Conservation (phyloP, 192 early-diverging fungal species). For the Coemansia sp. region DNA sequence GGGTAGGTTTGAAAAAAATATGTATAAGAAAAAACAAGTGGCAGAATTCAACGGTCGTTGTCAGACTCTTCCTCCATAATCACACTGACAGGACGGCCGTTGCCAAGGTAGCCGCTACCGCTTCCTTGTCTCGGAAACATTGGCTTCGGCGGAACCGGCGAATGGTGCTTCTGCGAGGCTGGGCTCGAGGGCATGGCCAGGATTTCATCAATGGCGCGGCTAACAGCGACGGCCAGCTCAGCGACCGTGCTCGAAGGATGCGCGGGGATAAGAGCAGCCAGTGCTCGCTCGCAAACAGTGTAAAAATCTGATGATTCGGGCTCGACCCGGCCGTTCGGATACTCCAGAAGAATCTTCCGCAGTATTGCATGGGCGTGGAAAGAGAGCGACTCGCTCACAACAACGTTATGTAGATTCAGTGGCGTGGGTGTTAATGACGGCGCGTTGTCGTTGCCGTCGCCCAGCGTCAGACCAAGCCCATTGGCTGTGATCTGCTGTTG, state of each 20-base stretch:
- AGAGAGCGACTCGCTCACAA: slow-evolving; percentile 18
- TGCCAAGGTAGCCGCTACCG: slow-evolving; percentile 14
- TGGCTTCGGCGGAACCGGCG: not conserved
- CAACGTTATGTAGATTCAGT: slow-evolving; percentile 6
- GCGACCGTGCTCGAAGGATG: slow-evolving; percentile 28
- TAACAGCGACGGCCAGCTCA: slow-evolving; percentile 46
- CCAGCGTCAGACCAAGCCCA: slow-evolving; percentile 6
- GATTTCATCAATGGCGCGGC: slow-evolving; percentile 26
- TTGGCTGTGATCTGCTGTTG: not conserved
- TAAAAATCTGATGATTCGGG: slow-evolving; percentile 48
- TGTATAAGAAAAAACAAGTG: not conserved
- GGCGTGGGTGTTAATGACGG: not conserved
- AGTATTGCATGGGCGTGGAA: slow-evolving; percentile 15
- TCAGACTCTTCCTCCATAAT: slow-evolving; percentile 51
- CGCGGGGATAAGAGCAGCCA: slow-evolving; percentile 28
- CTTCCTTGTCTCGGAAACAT: slow-evolving; percentile 16
- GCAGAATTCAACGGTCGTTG: slow-evolving; percentile 11
- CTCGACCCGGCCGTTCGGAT: slow-evolving; percentile 14
- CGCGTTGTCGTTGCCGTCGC: not conserved
- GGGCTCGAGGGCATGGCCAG: slow-evolving; percentile 14
- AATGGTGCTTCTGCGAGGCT: slow-evolving; percentile 4
- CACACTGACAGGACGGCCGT: slow-evolving; percentile 38
- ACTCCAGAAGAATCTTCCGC: slow-evolving; percentile 24
- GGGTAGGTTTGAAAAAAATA: not conserved
- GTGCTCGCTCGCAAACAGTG: slow-evolving; percentile 33